Evolutionary conservation across 2,329 filamentous ascomycete species (phyloP), one percentile per base, ranked within the genome.

Genomic region (Colletotrichum tropicicola): DNA sequence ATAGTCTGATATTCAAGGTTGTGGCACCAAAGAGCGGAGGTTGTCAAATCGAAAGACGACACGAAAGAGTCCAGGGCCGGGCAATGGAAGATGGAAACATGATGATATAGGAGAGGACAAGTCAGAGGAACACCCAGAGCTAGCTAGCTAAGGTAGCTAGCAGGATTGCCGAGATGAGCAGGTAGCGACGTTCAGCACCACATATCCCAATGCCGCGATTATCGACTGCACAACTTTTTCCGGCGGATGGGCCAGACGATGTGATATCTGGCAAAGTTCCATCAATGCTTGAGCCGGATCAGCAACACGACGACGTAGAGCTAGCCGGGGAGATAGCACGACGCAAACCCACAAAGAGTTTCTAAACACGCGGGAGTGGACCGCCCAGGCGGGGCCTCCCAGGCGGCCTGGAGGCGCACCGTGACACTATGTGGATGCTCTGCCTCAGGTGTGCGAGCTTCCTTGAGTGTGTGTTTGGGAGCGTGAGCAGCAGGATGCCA

Each of bases 151-250:
- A 15, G 9, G 25, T 28, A 15, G 21, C 35, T 53, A 35, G 21
- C 35, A 39, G 21, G 32, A 17, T 12, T 30, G 23, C 17, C 5
- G 51, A 28, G 15, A 25, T 30, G 43, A n/a, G 15, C 17, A 9
- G 25, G 25, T n/a, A 19, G 37, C 32, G 51, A 54, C 5, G 25
- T 43, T 43, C 51, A 37, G 51, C 10, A 43, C 43, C 37, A 21
- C 51, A 54, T 30, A 43, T 54, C 37, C 51, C 35, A 54, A 54
- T 12, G 35, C 27, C n/a, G 15, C 35, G 25, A 54, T 15, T 41
- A 37, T 43, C 17, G 51, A 43, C 25, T 30, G 25, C 51, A 28
- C 51, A 43, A 54, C 51, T 23, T 54, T 43, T 54, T 44, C 51
- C 51, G 51, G 35, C 7, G n/a, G 37, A 54, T 15, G 13, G 27